A percentile compares a stretch with the other conserved stretches of the same genome.
phyloP scores from a whole-genome alignment of 495 filamentous ascomycete species.

The Talaromyces nanjingensis region DNA sequence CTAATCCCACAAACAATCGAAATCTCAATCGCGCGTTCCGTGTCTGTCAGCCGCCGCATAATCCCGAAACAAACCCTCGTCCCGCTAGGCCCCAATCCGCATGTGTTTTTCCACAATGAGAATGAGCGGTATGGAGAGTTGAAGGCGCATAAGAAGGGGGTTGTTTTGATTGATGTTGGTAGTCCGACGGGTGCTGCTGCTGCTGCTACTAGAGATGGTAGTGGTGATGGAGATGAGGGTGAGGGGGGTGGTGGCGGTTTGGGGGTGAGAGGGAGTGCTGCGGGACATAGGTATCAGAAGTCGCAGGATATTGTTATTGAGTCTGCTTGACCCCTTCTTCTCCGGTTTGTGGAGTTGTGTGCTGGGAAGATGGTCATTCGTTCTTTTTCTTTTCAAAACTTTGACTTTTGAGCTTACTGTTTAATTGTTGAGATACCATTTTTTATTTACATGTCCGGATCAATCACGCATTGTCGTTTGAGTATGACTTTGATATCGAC shows the following conservation, averaged over 20 bases:
- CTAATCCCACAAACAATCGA: conserved; percentile 16
- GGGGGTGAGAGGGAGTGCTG: background rate
- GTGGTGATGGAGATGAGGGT: background rate
- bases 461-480: background rate
- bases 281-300: conserved; percentile 23
- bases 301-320: conserved; percentile 36
- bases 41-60: conserved; percentile 33
- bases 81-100: conserved; percentile 19
- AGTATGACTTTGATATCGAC: background rate
- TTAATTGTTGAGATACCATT: conserved; percentile 5
- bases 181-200: conserved; percentile 2
- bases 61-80: conserved; percentile 26
- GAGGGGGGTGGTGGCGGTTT: background rate
- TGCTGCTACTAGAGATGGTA: background rate
- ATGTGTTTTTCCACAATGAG: background rate
- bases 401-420: background rate
- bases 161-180: conserved; percentile 24
- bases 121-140: conserved; percentile 6
- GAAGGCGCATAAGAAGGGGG: conserved; percentile 15
- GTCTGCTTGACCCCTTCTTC: conserved; percentile 15
- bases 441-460: background rate
- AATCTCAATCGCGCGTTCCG: conserved; percentile 34
- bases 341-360: background rate
- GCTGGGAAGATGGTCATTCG: background rate
- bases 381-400: background rate